phyloP scores from a whole-genome alignment of 345 rosid genomes.

The Psidium guajava region DNA sequence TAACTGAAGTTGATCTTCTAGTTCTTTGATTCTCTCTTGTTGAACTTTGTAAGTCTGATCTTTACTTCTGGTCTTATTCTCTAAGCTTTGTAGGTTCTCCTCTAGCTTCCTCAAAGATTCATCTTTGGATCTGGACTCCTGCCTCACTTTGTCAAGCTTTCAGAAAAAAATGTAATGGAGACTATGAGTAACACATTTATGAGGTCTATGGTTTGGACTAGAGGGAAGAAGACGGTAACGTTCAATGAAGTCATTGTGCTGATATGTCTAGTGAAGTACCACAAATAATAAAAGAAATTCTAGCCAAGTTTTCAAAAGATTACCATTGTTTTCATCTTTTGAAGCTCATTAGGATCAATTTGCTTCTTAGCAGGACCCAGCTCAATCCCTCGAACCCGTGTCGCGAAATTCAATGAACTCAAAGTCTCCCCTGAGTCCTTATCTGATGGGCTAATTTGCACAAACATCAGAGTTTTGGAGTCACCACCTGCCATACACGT shows the following conservation, averaged over 20 bases:
- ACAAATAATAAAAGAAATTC: neutral
- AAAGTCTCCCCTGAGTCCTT: constrained; percentile 74
- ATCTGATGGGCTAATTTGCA: constrained; percentile 93
- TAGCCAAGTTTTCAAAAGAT: neutral
- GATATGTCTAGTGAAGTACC: neutral
- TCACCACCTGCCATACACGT: constrained; percentile 54
- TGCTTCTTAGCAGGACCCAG: constrained; percentile 79
- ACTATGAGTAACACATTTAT: neutral
- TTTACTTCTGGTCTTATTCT: constrained; percentile 55
- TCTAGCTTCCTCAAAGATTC: constrained; percentile 68
- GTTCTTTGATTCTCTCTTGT: constrained; percentile 76
- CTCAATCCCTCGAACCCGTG: constrained; percentile 86
- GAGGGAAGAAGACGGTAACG: neutral
- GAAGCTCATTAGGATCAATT: constrained; percentile 67
- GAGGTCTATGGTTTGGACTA: neutral
- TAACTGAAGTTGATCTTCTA: constrained; percentile 61
- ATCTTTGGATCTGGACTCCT: constrained; percentile 68
- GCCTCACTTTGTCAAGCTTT: constrained; percentile 79
- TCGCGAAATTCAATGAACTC: constrained; percentile 84
- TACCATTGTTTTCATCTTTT: constrained; percentile 74
- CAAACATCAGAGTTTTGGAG: constrained; percentile 88
- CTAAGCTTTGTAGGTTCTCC: constrained; percentile 63
- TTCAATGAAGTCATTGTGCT: neutral
- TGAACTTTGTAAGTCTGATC: constrained; percentile 47
- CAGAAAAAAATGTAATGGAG: neutral